Evolutionary conservation across 2,329 filamentous ascomycete species (phyloP), one percentile per base, ranked within the genome.

Genomic region (Penicillium sp.): DNA sequence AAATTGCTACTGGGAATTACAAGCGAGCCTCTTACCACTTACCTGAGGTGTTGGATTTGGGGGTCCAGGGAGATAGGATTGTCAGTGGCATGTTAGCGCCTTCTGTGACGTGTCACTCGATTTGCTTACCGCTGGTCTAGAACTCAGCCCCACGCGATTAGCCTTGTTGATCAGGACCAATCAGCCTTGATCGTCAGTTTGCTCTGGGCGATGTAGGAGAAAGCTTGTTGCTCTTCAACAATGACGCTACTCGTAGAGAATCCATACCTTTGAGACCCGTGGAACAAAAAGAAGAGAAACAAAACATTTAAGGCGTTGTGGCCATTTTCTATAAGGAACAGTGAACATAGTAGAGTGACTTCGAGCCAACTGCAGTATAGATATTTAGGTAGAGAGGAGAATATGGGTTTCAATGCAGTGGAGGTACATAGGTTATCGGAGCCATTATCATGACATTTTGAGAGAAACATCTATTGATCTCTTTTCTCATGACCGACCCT

Each of bases 91-190:
- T n/a, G 8, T 35, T 35, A 24, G 49, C 49, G 49, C 49, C 49
- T 3, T 13, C 3, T 35, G n/a, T 15, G 49, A 51, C 49, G 28
- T 51, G 30, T 51, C 49, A 51, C 24, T 51, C 28, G 10, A 22
- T 51, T 7, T n/a, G n/a, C 26, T 35, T 51, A 51, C n/a, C n/a
- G 49, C 30, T 50, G 28, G 15, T 15, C 19, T 4, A 9, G 40
- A 40, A 30, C 49, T 33, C 49, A 51, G 49, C 49, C 44, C 44
- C 28, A 33, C 30, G 26, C 49, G 12, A 35, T 51, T 19, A 35
- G 49, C 30, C 49, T 35, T 15, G 28, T 15, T 6, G 4, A 35
- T 19, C n/a, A 33, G 5, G 30, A 15, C 28, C n/a, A 22, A 35
- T 49, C 42, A 49, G 26, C 6, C 26, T 33, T 10, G 6, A 12